Percentiles rank a stretch among this genome's conserved stretches.
phyloP scores from a whole-genome alignment of 306 rosid genomes.

The Cucumis sativus region Cucumber_9930_V3 NC_026657.2:1921001-1921500 shows the following conservation, averaged over 20 bases:
- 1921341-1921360: conserved; percentile 56
- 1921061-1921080: conserved; percentile 77
- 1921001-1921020: conserved; percentile 49
- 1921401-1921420: conserved; percentile 68
- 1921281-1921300: conserved; percentile 74
- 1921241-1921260: conserved; percentile 47
- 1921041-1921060: conserved; percentile 75
- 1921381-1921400: conserved; percentile 63
- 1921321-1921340: conserved; percentile 65
- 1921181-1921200: conserved; percentile 46
- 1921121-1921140: conserved; percentile 57
- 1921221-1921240: conserved; percentile 64
- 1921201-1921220: conserved; percentile 72
- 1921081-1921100: conserved; percentile 72
- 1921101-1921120: conserved; percentile 61
- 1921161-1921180: conserved; percentile 40
- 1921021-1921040: conserved; percentile 40
- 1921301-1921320: conserved; percentile 58
- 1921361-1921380: conserved; percentile 81
- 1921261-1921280: conserved; percentile 64
- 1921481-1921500: conserved; percentile 88
- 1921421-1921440: conserved; percentile 89
- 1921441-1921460: conserved; percentile 59
- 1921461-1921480: conserved; percentile 69
- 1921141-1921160: conserved; percentile 35